Conservation (phyloP, 495 filamentous ascomycete genomes). For the Hypoxylon fragiforme region DNA sequence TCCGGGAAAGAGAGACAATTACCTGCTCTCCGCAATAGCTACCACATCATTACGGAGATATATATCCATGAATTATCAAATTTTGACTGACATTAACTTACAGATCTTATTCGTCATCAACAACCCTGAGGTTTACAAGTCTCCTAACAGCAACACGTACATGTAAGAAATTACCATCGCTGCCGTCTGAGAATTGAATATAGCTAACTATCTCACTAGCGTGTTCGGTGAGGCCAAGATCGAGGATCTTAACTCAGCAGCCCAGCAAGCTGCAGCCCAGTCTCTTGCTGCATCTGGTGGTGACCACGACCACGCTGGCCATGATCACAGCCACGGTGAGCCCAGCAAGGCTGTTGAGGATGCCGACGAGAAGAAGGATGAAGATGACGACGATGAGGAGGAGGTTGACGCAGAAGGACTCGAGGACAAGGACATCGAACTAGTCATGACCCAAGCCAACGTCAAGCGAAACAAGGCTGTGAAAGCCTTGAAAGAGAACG, state of each 20-base stretch:
- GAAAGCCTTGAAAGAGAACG: conserved; percentile 97
- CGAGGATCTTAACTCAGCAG: conserved; percentile 97
- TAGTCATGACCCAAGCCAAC: conserved; percentile 97
- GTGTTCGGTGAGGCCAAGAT: conserved; percentile 99
- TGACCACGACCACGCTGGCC: conserved; percentile 61
- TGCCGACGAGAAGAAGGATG: conserved; percentile 75
- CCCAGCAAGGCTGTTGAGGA: conserved; percentile 70
- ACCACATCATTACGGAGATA: background rate
- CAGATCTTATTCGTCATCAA: conserved; percentile 99
- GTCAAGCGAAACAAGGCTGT: conserved; percentile 97
- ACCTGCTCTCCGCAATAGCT: no score
- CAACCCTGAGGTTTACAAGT: conserved; percentile 99
- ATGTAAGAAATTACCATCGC: conserved; percentile 68
- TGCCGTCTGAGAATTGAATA: background rate
- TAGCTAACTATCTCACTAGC: conserved; percentile 50
- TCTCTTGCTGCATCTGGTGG: conserved; percentile 38
- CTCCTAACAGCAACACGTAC: conserved; percentile 96
- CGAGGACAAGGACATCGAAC: conserved; percentile 97
- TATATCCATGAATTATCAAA: background rate
- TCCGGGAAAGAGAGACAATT: no score
- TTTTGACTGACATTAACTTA: conserved; percentile 33
- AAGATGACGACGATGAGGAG: conserved; percentile 87
- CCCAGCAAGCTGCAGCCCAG: conserved; percentile 89
- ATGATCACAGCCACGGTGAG: conserved; percentile 70
- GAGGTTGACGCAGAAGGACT: conserved; percentile 91